phyloP scores from a whole-genome alignment of 345 rosid genomes.

The Psidium guajava region DNA sequence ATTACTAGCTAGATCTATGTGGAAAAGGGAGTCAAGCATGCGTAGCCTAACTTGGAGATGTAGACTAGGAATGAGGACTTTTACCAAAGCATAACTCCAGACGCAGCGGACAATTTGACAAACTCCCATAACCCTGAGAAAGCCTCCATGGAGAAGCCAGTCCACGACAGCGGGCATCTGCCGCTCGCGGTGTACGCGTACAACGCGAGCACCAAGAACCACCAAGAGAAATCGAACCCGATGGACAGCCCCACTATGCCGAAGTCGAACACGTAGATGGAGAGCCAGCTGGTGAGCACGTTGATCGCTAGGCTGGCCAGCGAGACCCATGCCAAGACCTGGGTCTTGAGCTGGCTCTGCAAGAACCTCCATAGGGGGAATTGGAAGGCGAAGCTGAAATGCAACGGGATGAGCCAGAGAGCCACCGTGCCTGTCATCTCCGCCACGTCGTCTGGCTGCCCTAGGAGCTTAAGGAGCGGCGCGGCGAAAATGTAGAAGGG shows the following conservation, averaged over 20 bases:
- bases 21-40: not conserved
- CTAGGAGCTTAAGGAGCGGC: not conserved
- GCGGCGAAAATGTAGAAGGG: not conserved
- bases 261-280: constrained; percentile 7
- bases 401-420: constrained; percentile 21
- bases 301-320: constrained; percentile 12
- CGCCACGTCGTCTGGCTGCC: constrained; percentile 26
- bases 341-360: constrained; percentile 30
- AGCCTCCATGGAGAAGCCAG: constrained; percentile 20
- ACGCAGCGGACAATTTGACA: constrained; percentile 21
- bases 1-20: not conserved
- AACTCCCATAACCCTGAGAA: constrained; percentile 16
- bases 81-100: constrained; percentile 38
- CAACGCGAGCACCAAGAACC: constrained; percentile 10
- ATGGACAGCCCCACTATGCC: constrained; percentile 23
- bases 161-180: constrained; percentile 14
- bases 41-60: not conserved
- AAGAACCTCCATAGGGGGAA: constrained; percentile 29
- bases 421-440: constrained; percentile 22
- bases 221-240: constrained; percentile 21
- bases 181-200: constrained; percentile 7
- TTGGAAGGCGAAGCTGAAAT: constrained; percentile 34
- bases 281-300: constrained; percentile 15
- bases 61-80: not conserved
- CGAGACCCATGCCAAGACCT: constrained; percentile 23